Evolutionary conservation across 208 protist species (phyloP).

Genomic region (Naegleria lovaniensis): DNA sequence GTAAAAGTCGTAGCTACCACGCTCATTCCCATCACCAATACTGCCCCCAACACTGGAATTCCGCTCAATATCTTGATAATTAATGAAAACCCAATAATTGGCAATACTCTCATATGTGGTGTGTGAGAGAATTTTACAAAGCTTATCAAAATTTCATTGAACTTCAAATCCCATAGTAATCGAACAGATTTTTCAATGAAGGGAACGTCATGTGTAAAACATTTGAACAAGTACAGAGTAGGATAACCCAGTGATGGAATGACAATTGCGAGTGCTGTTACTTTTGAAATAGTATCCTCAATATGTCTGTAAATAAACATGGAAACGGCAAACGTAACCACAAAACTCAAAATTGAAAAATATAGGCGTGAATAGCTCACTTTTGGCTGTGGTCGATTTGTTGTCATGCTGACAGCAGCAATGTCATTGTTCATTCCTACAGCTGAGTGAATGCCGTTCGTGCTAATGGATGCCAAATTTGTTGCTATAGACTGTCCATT

Average conservation of each 20-base stretch:
- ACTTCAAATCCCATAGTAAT: not conserved
- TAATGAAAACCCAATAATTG: not conserved
- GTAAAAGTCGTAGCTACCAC: not conserved
- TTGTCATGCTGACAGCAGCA: not conserved
- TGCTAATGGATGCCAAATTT: no score
- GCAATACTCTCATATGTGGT: not conserved
- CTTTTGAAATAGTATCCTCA: not conserved
- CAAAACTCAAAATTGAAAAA: not conserved
- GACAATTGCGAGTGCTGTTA: not conserved
- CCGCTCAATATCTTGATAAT: not conserved
- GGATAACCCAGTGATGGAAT: not conserved
- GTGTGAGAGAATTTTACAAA: not conserved
- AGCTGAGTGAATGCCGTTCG: no score
- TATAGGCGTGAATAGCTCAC: not conserved
- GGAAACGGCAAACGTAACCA: not conserved
- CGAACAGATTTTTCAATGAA: not conserved
- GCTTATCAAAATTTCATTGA: not conserved
- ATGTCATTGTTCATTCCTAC: not conserved
- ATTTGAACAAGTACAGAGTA: not conserved
- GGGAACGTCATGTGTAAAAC: not conserved
- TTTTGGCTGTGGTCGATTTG: not conserved
- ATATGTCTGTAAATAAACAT: not conserved
- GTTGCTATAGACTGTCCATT: no score
- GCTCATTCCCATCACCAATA: not conserved
- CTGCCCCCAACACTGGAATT: not conserved